Base-by-base conservation (phyloP, 75 land plant genomes). In the Pinus taeda region DNA sequence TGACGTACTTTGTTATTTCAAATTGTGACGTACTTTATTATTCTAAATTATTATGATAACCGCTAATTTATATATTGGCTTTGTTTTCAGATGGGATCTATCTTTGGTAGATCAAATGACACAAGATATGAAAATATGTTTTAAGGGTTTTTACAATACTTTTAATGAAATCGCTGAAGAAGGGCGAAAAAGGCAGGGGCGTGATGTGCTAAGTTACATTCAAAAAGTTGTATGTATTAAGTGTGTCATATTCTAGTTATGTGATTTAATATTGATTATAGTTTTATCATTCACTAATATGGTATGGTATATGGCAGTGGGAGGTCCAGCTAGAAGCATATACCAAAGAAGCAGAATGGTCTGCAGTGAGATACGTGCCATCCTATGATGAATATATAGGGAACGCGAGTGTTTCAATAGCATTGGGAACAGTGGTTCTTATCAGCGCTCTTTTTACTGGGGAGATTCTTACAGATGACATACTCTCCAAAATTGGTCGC, bases 301-400 rank as follows among this genome's bases (percentile, higher is more conserved):
- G 15, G 45, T 12, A 53, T 20, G 15, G 22, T 18, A 49, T 56
- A 22, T 36, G 17, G 42, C 59, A 90, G 90, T 90, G 88, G 94
- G 80, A 79, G 57, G 79, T 75, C n/a, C 85, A 73, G 39, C 53
- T 85, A 12, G 67, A 74, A 30, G 75, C 90, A 12, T 45, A 71
- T 39, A 29, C 74, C 14, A 74, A 77, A n/a, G 95, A 92, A 64
- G 85, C 90, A 53, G 79, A 81, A 53, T 88, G 95, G 95, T 60
- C 58, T 18, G 26, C 75, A 36, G 21, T 56, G 2, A 79, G 79
- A 8, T 74, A 84, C n/a, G 75, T 60, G 3, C 92, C 89, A 11
- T 56, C 79, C 0, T 29, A 85, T 1, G 61, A 82, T 3, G 92
- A 92, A 72, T 92, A 92, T 63, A 63, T 90, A 29, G 64, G 74